Conservation (phyloP, 108 stramenopile species). For the Craspedostauros australis region DNA sequence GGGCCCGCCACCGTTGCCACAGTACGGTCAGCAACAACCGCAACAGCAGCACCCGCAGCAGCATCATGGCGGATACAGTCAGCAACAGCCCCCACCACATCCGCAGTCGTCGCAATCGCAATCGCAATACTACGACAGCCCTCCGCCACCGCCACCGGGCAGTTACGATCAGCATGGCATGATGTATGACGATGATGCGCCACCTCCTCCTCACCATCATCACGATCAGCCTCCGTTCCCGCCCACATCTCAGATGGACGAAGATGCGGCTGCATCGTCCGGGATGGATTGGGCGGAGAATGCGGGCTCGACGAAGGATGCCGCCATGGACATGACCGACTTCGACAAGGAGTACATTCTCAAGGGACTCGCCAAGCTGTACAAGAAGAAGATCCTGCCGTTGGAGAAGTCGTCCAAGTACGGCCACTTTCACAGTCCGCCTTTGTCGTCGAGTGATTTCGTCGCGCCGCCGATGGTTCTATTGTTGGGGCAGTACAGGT, state of each 20-base stretch:
- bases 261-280: slow-evolving; percentile 7
- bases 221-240: background rate
- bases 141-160: slow-evolving; percentile 9
- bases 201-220: slow-evolving; percentile 7
- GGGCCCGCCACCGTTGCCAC: too few relatives aligned
- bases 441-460: slow-evolving; percentile 93
- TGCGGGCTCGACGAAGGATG: slow-evolving; percentile 6
- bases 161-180: slow-evolving; percentile 1
- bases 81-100: background rate
- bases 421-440: slow-evolving; percentile 97
- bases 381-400: slow-evolving; percentile 82
- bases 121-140: slow-evolving; percentile 1
- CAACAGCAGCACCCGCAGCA: slow-evolving; percentile 7
- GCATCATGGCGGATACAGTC: slow-evolving; percentile 1
- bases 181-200: background rate
- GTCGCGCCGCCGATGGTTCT: slow-evolving; percentile 96
- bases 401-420: slow-evolving; percentile 83
- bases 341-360: slow-evolving; percentile 87
- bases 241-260: slow-evolving; percentile 9
- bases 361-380: slow-evolving; percentile 65
- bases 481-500: slow-evolving; percentile 88
- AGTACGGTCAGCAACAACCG: slow-evolving; percentile 3
- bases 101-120: background rate
- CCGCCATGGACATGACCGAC: slow-evolving; percentile 56
- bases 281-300: slow-evolving; percentile 4